Conservation (phyloP, 2,329 filamentous ascomycete genomes). For the Botrytis aclada region DNA sequence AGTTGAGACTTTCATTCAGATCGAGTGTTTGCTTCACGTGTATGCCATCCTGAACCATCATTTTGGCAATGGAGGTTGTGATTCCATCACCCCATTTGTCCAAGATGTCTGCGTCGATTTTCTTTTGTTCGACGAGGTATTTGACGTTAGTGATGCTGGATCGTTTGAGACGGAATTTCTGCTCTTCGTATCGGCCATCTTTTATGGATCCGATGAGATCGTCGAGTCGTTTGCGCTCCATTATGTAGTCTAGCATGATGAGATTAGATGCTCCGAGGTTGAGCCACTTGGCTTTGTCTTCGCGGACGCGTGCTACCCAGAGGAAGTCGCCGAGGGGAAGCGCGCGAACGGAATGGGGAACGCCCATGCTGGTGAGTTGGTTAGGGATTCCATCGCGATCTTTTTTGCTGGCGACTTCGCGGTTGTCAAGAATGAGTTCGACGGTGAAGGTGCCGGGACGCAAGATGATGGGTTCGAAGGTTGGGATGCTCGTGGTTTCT, state of each 20-base stretch:
- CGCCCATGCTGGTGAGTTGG: conserved; percentile 56
- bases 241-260: conserved; percentile 74
- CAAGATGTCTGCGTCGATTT: conserved; percentile 53
- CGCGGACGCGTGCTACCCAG: conserved; percentile 71
- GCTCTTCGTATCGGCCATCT: conserved; percentile 78
- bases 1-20: conserved; percentile 75
- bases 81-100: conserved; percentile 68
- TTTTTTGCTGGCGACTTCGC: conserved; percentile 69
- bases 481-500: conserved; percentile 32
- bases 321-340: conserved; percentile 73
- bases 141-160: conserved; percentile 74
- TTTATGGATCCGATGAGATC: conserved; percentile 79
- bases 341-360: conserved; percentile 52
- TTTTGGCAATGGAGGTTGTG: conserved; percentile 69
- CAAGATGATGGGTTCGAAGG: conserved; percentile 58
- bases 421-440: conserved; percentile 69
- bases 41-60: conserved; percentile 74
- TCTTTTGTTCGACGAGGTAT: conserved; percentile 74
- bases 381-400: conserved; percentile 75
- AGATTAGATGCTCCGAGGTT: conserved; percentile 64
- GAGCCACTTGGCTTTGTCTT: conserved; percentile 45
- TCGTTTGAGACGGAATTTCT: conserved; percentile 74
- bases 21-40: conserved; percentile 74
- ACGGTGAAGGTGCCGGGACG: conserved; percentile 66
- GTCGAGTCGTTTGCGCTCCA: conserved; percentile 77